These are phyloP conservation scores for Alternaria sp. DNA, from an alignment of 2,329 filamentous ascomycete genomes.

Conservation along the genomic window DNA sequence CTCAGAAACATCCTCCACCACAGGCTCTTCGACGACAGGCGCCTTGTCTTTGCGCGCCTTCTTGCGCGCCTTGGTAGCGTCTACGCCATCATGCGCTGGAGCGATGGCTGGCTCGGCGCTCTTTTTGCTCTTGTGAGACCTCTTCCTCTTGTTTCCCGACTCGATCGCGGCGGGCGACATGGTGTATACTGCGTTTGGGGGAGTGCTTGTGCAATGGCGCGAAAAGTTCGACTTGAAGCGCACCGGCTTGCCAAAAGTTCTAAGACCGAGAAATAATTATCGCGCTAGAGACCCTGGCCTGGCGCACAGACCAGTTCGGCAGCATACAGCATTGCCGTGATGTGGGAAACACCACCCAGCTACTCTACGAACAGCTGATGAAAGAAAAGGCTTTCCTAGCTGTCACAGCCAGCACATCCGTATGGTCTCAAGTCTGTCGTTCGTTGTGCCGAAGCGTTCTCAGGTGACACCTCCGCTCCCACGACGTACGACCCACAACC, in stretches of 20 bases:
- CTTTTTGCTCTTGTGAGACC: constrained; percentile 53
- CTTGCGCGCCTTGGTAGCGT: constrained; percentile 42
- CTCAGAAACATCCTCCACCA: constrained; percentile 21
- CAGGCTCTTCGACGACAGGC: constrained; percentile 41
- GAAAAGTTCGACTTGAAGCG: constrained; percentile 13
- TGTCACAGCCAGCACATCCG: background rate
- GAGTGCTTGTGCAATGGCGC: background rate
- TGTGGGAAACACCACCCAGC: background rate
- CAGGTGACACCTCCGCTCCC: background rate
- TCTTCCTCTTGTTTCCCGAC: constrained; percentile 54
- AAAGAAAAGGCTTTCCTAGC: background rate
- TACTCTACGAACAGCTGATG: background rate
- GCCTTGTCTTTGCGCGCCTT: constrained; percentile 47
- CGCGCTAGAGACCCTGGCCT: constrained; percentile 11
- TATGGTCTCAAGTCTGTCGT: too few relatives aligned
- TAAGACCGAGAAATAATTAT: constrained; percentile 12
- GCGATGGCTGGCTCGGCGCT: constrained; percentile 31
- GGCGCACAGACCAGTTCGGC: background rate
- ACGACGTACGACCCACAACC: background rate
- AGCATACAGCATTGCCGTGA: background rate
- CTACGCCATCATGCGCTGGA: constrained; percentile 21
- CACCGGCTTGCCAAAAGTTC: constrained; percentile 7
- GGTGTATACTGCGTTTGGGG: constrained; percentile 14
- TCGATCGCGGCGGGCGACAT: constrained; percentile 50
- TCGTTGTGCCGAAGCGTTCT: too few relatives aligned